Evolutionary conservation across 78 protist species (phyloP), one percentile per base, ranked within the genome.

Genomic region (Dictyostelium firmibasis): DNA sequence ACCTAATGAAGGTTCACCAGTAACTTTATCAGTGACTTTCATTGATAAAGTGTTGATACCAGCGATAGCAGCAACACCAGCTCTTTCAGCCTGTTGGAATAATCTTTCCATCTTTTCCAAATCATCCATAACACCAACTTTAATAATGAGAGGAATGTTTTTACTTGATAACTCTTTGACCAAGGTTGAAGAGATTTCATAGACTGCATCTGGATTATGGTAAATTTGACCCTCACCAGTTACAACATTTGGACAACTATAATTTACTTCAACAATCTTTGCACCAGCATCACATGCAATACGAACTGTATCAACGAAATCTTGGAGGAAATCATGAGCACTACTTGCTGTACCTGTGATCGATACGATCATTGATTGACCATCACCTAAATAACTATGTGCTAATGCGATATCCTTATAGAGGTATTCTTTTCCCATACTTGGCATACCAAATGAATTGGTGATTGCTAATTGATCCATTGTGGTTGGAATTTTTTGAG

Each of bases 211-310:
- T 64, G 94, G 94, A 18, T 89, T 89, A 76, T 81, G 47, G 44
- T 89, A 89, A 75, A 89, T 89, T 70, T 89, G 94, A 31, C 94
- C 94, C 38, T 89, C 94, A n/a, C 94, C 94, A 11, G 94, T 89
- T 10, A 81, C 84, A 14, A 89, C 94, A 36, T 89, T 89, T 25
- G 94, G 94, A 69, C 94, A 89, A n/a, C 87, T 81, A 67, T 81
- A 89, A 31, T 89, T 89, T 11, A 89, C 94, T 62, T 89, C 94
- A 11, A 89, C 44, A 36, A 89, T 84, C 14, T 89, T 78, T 20
- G 87, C 41, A 33, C 94, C 94, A 20, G 94, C 79, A 20, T 89
- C 94, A 14, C 72, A 31, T 5, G 94, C 94, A 57, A 89, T 41
- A 8, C 36, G 11, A 57, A 85, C 94, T 18, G 85, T 84, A 35